phyloP scores from a whole-genome alignment of 106 monocot genomes.

The Xerophyta viscosa region DNA sequence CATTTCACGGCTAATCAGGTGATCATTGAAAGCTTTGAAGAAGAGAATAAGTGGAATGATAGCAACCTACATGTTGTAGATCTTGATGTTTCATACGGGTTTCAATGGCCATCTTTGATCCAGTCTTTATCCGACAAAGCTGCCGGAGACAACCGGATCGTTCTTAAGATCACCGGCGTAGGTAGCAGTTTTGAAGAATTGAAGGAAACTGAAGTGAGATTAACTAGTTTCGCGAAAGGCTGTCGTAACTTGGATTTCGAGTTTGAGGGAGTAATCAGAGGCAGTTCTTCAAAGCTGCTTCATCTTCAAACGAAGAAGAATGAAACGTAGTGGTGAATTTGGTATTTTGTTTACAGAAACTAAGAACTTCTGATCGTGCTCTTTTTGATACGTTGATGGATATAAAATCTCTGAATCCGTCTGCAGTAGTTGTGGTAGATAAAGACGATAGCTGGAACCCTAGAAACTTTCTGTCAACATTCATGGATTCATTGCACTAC shows the following conservation, averaged over 20 bases:
- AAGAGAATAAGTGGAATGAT: slow-evolving; percentile 14
- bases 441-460: slow-evolving; percentile 24
- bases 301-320: slow-evolving; percentile 8
- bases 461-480: slow-evolving; percentile 20
- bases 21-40: slow-evolving; percentile 48
- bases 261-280: slow-evolving; percentile 33
- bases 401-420: slow-evolving; percentile 29
- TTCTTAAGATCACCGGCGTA: slow-evolving; percentile 39
- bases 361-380: slow-evolving; percentile 22
- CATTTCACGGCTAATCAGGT: slow-evolving; percentile 69
- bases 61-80: slow-evolving; percentile 43
- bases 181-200: slow-evolving; percentile 31
- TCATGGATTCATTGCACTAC: slow-evolving; percentile 34
- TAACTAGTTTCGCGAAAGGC: slow-evolving; percentile 30
- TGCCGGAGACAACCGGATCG: slow-evolving; percentile 13
- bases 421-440: slow-evolving; percentile 37
- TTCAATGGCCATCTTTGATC: slow-evolving; percentile 77
- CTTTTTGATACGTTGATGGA: slow-evolving; percentile 8
- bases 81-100: slow-evolving; percentile 52
- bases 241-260: slow-evolving; percentile 39
- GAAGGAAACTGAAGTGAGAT: slow-evolving; percentile 31
- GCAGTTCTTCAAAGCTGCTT: neutral
- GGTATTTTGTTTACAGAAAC: slow-evolving; percentile 28
- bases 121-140: slow-evolving; percentile 58
- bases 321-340: slow-evolving; percentile 35